Percentiles rank a stretch among this genome's conserved stretches.
These are phyloP conservation scores for Grosmannia serpens DNA, from an alignment of 2,329 filamentous ascomycete species.

Conservation along the genomic window DNA sequence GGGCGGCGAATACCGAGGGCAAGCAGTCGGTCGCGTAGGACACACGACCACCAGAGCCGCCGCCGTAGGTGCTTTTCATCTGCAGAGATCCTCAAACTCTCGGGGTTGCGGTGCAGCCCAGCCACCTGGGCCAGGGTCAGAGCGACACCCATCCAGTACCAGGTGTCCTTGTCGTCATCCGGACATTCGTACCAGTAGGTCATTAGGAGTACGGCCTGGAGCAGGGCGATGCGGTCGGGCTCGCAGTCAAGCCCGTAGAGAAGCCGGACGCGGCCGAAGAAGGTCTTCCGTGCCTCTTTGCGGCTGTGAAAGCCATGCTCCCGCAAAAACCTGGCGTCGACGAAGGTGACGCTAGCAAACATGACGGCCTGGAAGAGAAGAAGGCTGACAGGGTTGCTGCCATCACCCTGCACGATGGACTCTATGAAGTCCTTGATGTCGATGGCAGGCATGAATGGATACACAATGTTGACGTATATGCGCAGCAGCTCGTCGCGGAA, in stretches of 20 bases:
- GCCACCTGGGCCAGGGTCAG: slow-evolving; percentile 58
- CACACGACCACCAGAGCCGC: slow-evolving; percentile 60
- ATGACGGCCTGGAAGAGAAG: slow-evolving; percentile 31
- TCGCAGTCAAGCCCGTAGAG: slow-evolving; percentile 63
- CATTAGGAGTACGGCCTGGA: slow-evolving; percentile 54
- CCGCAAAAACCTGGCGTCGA: slow-evolving; percentile 48
- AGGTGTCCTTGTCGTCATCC: slow-evolving; percentile 60
- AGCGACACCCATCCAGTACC: slow-evolving; percentile 62
- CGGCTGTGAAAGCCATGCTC: slow-evolving; percentile 45
- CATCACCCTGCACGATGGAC: slow-evolving; percentile 34
- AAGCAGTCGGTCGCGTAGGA: slow-evolving; percentile 55
- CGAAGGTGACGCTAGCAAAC: slow-evolving; percentile 46
- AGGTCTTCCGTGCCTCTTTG: slow-evolving; percentile 52
- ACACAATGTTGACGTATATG: slow-evolving; percentile 32
- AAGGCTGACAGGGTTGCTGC: slow-evolving; percentile 44
- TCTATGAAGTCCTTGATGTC: slow-evolving; percentile 26
- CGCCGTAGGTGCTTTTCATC: slow-evolving; percentile 46
- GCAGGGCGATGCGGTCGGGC: slow-evolving; percentile 52
- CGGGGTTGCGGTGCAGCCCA: slow-evolving; percentile 54
- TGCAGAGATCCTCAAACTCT: slow-evolving; percentile 46
- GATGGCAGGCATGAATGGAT: slow-evolving; percentile 56
- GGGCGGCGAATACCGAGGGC: slow-evolving; percentile 57
- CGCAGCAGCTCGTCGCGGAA: slow-evolving; percentile 48
- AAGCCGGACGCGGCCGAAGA: slow-evolving; percentile 36
- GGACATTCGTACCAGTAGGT: slow-evolving; percentile 61